Evolutionary conservation across 768 basidiomycete genomes (phyloP), one percentile per base, ranked within the genome.

Genomic region (Mycena rebaudengoi): DNA sequence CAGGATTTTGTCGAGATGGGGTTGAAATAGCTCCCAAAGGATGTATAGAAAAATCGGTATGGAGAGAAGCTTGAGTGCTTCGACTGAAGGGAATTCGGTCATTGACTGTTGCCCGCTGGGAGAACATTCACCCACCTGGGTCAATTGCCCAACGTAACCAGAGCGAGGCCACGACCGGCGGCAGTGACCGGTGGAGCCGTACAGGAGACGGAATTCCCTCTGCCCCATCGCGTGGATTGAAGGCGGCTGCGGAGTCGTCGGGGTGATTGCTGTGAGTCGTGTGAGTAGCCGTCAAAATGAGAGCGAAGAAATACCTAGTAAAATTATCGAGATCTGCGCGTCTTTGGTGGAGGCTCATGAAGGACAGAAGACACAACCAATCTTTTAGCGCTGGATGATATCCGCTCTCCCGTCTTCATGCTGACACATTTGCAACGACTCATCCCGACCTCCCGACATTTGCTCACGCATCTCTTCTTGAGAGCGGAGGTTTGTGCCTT

Each of bases 141-240:
- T 91, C 81, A 18, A 91, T 75, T 58, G 89, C 88, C 95, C 95
- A 97, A 68, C 86, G 80, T 82, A 71, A 80, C 75, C 86, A 85
- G 76, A 75, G 69, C 7, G 77, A 74, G 25, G 78, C 67, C n/a
- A n/a, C n/a, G n/a, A n/a, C n/a, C n/a, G n/a, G n/a, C n/a, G n/a
- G n/a, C 3, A 65, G 59, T 2, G 55, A 69, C 2, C 43, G 70
- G 18, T 52, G 69, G 25, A 56, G 65, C 21, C 54, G 37, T 32
- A 67, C 60, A 13, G 83, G 80, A 0, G 82, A 82, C 33, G 68
- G 45, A 25, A 72, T 73, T 30, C 80, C 75, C n/a, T 72, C 70
- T 14, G 81, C n/a, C 75, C 83, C 62, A 71, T 90, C 89, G 88
- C 89, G 86, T 4, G 86, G 84, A 52, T 86, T 73, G 73, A 91